Evolutionary conservation across 192 early-diverging fungal genomes (phyloP), one percentile per base, ranked within the genome.

Genomic region (Entrophospora sp.): DNA sequence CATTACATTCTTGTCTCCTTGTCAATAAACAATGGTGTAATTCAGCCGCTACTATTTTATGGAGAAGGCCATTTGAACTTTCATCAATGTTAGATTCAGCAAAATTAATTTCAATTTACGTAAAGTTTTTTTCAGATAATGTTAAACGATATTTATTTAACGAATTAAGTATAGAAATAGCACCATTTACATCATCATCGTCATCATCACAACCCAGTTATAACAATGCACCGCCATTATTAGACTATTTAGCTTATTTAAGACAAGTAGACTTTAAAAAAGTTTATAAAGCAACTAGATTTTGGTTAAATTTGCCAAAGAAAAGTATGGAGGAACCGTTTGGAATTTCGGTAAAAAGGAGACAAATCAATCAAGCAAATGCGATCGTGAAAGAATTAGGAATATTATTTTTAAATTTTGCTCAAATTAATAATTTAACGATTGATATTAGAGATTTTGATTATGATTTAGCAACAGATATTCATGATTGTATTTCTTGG

Each of bases 21-120:
- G 59, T 61, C 9, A 61, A 61, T 61, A 61, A 44, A 61, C 5
- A 3, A 20, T 61, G 59, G 59, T 61, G 37, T 28, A 25, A 44
- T 6, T 28, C 28, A 43, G 59, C 59, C 16, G 24, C 42, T 18
- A 20, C 34, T 1, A 61, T 61, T 7, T 44, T 61, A 40, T 61
- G 59, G 59, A 44, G 12, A 44, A n/a, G n/a, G 5, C 59, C 59
- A 61, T 61, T 61, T 45, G 42, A 45, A 14, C 16, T 61, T 16
- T 14, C 27, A 13, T 45, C 42, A 22, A 43, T 44, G 31, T 34
- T 31, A 25, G 28, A 14, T 43, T 44, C 42, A n/a, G 25, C 42
- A 4, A 25, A 61, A 30, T n/a, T 45, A 14, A n/a, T 44, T 12
- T n/a, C 3, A 7, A 28, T 61, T 10, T 61, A 45, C 44, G 30